Conservation (phyloP, 108 stramenopile genomes). For the Cyclotella distinguenda region DNA sequence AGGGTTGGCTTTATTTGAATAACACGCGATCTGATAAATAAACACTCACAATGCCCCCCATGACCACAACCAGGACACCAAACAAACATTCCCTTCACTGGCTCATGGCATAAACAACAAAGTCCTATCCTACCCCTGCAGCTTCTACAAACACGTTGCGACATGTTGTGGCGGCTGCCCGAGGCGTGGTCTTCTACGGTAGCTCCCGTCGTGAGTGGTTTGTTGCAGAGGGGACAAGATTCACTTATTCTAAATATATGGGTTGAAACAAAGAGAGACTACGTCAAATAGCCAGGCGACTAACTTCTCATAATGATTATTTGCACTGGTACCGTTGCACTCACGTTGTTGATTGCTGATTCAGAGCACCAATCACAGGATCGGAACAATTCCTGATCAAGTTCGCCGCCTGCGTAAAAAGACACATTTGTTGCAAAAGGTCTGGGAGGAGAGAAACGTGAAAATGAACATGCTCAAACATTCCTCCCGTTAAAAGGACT, state of each 20-base stretch:
- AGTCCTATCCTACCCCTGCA: conserved; percentile 73
- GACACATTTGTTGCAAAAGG: conserved; percentile 79
- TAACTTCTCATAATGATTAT: too few species aligned
- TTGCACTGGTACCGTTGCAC: too few species aligned
- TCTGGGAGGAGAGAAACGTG: too few species aligned
- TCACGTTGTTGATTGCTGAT: conserved; percentile 81
- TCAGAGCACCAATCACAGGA: conserved; percentile 69
- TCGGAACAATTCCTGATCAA: conserved; percentile 74
- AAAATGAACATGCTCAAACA: too few species aligned
- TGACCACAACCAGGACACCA: conserved; percentile 90
- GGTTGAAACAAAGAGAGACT: too few species aligned
- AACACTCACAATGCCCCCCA: conserved; percentile 5
- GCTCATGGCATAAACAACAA: conserved; percentile 83
- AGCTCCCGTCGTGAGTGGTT: conserved; percentile 48
- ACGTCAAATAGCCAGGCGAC: too few species aligned
- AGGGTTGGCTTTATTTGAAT: too few species aligned
- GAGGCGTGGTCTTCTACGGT: conserved; percentile 13
- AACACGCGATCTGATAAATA: too few species aligned
- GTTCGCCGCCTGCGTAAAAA: conserved; percentile 70
- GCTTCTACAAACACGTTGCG: conserved; percentile 60
- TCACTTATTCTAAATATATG: conserved; percentile 58
- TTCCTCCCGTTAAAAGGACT: too few species aligned
- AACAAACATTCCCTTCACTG: conserved; percentile 80
- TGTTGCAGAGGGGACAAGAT: conserved; percentile 78
- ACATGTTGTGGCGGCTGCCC: conserved; percentile 3